Conservation (phyloP, 352 stramenopile species). For the Pythium brachiatum region DNA sequence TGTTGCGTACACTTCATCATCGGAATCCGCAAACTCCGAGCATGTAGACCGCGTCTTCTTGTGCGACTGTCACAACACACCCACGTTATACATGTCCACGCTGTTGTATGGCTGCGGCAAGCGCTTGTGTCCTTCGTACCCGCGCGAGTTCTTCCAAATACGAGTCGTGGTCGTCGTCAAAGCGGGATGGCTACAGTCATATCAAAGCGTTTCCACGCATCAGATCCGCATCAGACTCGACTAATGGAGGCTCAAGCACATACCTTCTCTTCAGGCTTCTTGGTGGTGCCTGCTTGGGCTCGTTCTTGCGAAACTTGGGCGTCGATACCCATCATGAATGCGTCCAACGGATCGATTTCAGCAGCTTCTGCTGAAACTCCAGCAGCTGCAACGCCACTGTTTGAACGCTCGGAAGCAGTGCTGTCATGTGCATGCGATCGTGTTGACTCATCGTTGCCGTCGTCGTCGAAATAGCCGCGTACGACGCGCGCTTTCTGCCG, state of each 20-base stretch:
- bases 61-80: constrained; percentile 26
- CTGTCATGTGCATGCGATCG: neutral
- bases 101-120: neutral
- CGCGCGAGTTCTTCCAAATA: constrained; percentile 31
- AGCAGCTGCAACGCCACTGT: neutral
- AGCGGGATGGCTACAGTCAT: constrained; percentile 15
- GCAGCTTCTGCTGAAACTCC: constrained; percentile 2
- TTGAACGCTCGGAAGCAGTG: neutral
- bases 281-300: constrained; percentile 15
- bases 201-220: neutral
- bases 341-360: constrained; percentile 81
- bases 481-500: constrained; percentile 44
- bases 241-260: no score
- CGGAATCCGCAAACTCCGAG: constrained; percentile 40
- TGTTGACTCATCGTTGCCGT: constrained; percentile 40
- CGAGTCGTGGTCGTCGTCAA: constrained; percentile 29
- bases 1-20: constrained; percentile 75
- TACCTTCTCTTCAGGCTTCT: constrained; percentile 32
- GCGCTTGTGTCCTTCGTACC: constrained; percentile 20
- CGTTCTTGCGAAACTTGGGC: constrained; percentile 62
- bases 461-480: constrained; percentile 68
- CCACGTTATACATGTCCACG: neutral
- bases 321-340: constrained; percentile 83
- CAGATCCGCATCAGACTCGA: neutral
- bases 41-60: constrained; percentile 31